Base-by-base conservation (phyloP, 768 basidiomycete species). In the Amanita phalloides region DNA sequence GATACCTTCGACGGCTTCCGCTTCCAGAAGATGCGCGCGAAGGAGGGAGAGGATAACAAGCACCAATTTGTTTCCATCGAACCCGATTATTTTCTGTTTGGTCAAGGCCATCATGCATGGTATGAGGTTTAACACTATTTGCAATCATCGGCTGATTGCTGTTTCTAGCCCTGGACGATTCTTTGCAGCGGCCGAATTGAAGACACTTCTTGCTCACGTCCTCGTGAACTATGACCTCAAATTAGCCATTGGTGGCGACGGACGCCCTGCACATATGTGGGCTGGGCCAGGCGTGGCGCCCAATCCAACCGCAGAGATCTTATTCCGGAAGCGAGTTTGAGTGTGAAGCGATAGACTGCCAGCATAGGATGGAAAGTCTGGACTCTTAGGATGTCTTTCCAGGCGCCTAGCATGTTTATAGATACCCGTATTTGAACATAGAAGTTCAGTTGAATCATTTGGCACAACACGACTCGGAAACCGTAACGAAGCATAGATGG, bases 1-100 rank as follows among this genome's bases (percentile, higher is more conserved):
- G 42, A 21, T 17, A 56, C 60, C 0, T 69, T 78, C 38, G 63
- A 74, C 26, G 68, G 68, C 0, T 73, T 75, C 58, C 69, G 76
- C 3, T 77, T 73, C 53, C 54, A 61, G 1, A 57, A 67, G n/a
- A 59, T 67, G 59, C 57, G 61, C 13, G 58, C 66, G n/a, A 51
- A 48, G 6, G 61, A 65, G 2, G 62, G 60, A 1, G 65, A 69
- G n/a, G 53, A 41, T 2, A 38, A 36, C 3, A 66, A 63, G 46
- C 58, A 70, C 32, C 68, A 67, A 39, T 61, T 66, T n/a, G 63
- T 66, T 5, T 62, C 68, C 23, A 37, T 53, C 42, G 14, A 59
- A 54, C 9, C 45, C 5, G 55, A 61, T 5, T 73, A 64, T 46
- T 26, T 73, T 17, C 45, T 60, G 2, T 72, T 73, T 56, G 69